Evolutionary conservation across 2,329 filamentous ascomycete species (phyloP).

Genomic region (Aspergillus sp.): DNA sequence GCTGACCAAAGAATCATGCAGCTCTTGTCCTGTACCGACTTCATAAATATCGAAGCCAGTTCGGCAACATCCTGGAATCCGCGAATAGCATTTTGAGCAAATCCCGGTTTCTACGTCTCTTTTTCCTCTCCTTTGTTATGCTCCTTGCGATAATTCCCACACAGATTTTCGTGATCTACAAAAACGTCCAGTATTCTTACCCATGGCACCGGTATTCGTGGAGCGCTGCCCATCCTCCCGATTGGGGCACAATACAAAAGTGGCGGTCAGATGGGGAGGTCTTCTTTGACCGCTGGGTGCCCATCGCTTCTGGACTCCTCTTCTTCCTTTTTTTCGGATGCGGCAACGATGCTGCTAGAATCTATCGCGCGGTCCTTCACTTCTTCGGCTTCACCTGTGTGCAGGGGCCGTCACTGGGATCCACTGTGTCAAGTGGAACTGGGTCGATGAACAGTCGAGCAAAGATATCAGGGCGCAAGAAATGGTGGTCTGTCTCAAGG

Average conservation of each 20-base stretch:
- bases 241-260: conserved; percentile 51
- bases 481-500: conserved; percentile 16
- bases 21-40: conserved; percentile 61
- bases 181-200: conserved; percentile 35
- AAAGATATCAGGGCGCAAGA: conserved; percentile 24
- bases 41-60: conserved; percentile 57
- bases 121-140: conserved; percentile 51
- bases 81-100: conserved; percentile 52
- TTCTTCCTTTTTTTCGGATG: conserved; percentile 65
- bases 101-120: conserved; percentile 59
- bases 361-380: conserved; percentile 50
- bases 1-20: conserved; percentile 25
- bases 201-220: conserved; percentile 51
- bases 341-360: conserved; percentile 57
- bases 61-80: conserved; percentile 54
- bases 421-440: conserved; percentile 11
- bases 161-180: conserved; percentile 50
- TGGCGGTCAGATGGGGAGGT: conserved; percentile 45
- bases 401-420: conserved; percentile 12
- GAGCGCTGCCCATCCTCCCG: conserved; percentile 49
- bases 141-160: conserved; percentile 55
- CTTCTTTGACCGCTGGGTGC: conserved; percentile 57
- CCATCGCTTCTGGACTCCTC: conserved; percentile 52
- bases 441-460: conserved; percentile 26
- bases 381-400: conserved; percentile 37